These are phyloP conservation scores for Trypanosoma platydactyli DNA, from an alignment of 208 protist species.

Conservation along the genomic window DNA sequence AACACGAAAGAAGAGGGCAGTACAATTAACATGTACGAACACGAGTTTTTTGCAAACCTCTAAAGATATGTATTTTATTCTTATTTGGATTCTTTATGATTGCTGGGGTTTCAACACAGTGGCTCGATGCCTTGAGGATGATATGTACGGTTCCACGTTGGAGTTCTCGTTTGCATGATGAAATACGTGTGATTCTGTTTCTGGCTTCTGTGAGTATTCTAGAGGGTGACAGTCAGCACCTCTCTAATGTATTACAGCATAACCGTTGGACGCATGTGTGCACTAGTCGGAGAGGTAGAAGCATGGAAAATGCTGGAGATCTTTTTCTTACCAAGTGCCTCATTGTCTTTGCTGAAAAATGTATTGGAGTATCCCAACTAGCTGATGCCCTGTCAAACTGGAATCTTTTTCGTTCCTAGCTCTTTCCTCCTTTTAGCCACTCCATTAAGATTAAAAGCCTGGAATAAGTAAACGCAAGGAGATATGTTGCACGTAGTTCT, in stretches of 20 bases:
- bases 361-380: slow-evolving; percentile 1
- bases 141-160: slow-evolving; percentile 17
- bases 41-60: neutral
- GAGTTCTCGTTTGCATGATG: slow-evolving; percentile 11
- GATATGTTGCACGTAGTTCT: no score
- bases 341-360: neutral
- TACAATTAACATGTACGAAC: neutral
- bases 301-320: neutral
- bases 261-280: neutral
- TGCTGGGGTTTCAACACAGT: slow-evolving; percentile 13
- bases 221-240: slow-evolving; percentile 9
- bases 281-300: neutral
- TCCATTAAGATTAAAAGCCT: no score
- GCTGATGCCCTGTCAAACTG: slow-evolving; percentile 4
- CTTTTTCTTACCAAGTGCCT: neutral
- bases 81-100: slow-evolving; percentile 22
- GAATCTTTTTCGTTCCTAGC: neutral
- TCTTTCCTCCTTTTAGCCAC: no score
- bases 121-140: slow-evolving; percentile 1
- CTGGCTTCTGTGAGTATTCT: slow-evolving; percentile 34
- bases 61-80: slow-evolving; percentile 1
- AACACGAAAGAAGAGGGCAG: neutral
- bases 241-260: slow-evolving; percentile 5
- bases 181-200: slow-evolving; percentile 36
- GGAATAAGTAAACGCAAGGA: no score